Evolutionary conservation across 768 basidiomycete genomes (phyloP).

Genomic region (Mycena olivaceomarginata): DNA sequence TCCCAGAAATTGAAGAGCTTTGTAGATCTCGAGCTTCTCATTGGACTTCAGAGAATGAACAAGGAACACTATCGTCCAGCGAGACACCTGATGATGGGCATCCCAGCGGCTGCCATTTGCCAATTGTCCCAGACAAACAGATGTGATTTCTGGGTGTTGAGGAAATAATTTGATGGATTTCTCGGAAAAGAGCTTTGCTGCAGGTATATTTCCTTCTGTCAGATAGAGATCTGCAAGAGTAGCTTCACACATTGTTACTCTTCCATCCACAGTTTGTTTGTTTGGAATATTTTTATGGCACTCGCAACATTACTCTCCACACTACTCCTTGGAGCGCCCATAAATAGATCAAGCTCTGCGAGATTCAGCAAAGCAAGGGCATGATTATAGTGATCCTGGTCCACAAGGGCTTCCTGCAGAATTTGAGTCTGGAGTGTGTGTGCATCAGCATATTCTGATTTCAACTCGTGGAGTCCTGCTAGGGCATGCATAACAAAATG

Average conservation of each 20-base stretch:
- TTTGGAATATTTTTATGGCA: background rate
- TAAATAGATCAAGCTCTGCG: background rate
- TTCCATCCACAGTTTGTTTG: too few species aligned
- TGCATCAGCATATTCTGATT: conserved; percentile 7
- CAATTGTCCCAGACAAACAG: background rate
- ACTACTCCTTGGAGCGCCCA: background rate
- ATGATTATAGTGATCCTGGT: background rate
- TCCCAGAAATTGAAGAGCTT: background rate
- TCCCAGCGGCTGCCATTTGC: background rate
- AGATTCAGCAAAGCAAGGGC: background rate
- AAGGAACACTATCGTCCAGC: background rate
- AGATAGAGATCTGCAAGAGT: too few species aligned
- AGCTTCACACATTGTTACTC: too few species aligned
- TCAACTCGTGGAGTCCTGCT: background rate
- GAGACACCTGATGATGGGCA: background rate
- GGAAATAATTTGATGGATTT: too few species aligned
- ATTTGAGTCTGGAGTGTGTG: background rate
- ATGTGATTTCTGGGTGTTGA: background rate
- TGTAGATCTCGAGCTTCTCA: background rate
- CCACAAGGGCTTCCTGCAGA: background rate
- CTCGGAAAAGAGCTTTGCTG: too few species aligned
- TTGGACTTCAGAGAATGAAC: background rate
- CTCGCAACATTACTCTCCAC: background rate
- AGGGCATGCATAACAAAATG: background rate
- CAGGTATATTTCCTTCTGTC: too few species aligned